Base-by-base conservation (phyloP, 495 filamentous ascomycete species). In the Xylaria bambusicola region DNA sequence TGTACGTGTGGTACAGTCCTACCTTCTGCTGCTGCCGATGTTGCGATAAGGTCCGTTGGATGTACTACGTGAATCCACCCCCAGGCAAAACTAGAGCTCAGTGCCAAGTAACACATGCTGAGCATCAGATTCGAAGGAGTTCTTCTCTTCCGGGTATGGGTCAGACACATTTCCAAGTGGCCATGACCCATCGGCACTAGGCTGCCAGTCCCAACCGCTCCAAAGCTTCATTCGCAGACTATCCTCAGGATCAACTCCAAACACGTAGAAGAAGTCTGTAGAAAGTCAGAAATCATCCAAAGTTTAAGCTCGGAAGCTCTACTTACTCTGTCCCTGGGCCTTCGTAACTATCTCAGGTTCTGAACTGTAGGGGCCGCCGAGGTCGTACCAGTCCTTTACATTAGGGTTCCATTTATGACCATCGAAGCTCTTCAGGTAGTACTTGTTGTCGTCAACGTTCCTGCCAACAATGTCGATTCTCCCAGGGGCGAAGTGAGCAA, bases 381-480 rank as follows among this genome's bases (percentile, higher is more conserved):
- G 35, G n/a, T 50, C 55, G 6, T 33, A 58, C 35, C 35, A 58
- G n/a, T 12, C 45, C 18, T 50, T 6, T 7, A 50, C 8, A 36
- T 18, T 23, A 29, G 55, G 55, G 5, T 58, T 50, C 55, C 55
- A 58, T 3, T 44, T 41, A 12, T 10, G 2, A 15, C 45, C 55
- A 27, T 58, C 45, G 24, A 9, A 58, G 26, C 45, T 42, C 55
- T 58, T 58, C 35, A 58, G 55, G 46, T 58, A 58, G 33, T 50
- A 58, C 6, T 3, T 36, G 23, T 57, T 17, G 33, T 42, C 31
- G 12, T 58, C 35, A 17, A 12, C n/a, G 15, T 50, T 50, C 46
- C 20, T 58, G 13, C 55, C 55, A n/a, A 58, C 55, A 12, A 58
- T 50, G 36, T 58, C 55, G 46, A 58, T 50, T 42, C 12, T 58